A percentile compares a stretch with the other conserved stretches of the same genome.
These are phyloP conservation scores for Trichophyton equinum DNA, from an alignment of 2,329 filamentous ascomycete species.

Conservation along the genomic window DNA sequence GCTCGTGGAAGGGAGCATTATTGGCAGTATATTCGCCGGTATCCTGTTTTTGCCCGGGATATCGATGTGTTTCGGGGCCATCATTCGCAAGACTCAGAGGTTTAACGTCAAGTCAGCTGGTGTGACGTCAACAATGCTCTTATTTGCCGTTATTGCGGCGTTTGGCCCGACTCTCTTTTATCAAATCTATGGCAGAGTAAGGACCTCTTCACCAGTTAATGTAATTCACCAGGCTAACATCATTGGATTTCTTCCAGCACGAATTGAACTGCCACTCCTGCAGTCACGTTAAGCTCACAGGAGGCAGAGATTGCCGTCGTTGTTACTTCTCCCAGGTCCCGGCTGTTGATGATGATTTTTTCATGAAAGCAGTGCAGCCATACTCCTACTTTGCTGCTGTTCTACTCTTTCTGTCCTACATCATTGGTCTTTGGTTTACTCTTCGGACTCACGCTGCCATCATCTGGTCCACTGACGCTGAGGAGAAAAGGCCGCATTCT, in stretches of 20 bases:
- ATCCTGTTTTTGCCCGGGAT: conserved; percentile 87
- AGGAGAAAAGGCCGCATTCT: conserved; percentile 51
- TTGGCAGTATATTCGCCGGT: conserved; percentile 95
- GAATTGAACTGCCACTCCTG: conserved; percentile 72
- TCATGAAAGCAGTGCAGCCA: conserved; percentile 75
- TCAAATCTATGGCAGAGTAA: conserved; percentile 86
- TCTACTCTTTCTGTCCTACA: conserved; percentile 80
- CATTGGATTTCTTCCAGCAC: conserved; percentile 43
- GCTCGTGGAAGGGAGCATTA: conserved; percentile 90
- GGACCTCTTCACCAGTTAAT: neutral
- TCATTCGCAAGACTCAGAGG: conserved; percentile 94
- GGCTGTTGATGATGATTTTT: conserved; percentile 76
- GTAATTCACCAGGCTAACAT: neutral
- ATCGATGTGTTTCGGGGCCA: conserved; percentile 97
- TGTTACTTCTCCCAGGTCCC: conserved; percentile 90
- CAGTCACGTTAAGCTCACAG: conserved; percentile 29
- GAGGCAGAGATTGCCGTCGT: conserved; percentile 60
- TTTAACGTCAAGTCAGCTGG: conserved; percentile 96
- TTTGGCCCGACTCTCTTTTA: conserved; percentile 96
- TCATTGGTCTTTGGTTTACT: conserved; percentile 91
- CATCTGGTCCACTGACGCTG: conserved; percentile 81
- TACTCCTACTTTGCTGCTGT: conserved; percentile 83
- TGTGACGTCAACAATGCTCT: conserved; percentile 92
- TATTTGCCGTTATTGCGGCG: conserved; percentile 89
- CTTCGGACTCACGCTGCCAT: conserved; percentile 89